Conservation (phyloP, 2,329 filamentous ascomycete genomes). For the Hirsutella minnesotensis region DNA sequence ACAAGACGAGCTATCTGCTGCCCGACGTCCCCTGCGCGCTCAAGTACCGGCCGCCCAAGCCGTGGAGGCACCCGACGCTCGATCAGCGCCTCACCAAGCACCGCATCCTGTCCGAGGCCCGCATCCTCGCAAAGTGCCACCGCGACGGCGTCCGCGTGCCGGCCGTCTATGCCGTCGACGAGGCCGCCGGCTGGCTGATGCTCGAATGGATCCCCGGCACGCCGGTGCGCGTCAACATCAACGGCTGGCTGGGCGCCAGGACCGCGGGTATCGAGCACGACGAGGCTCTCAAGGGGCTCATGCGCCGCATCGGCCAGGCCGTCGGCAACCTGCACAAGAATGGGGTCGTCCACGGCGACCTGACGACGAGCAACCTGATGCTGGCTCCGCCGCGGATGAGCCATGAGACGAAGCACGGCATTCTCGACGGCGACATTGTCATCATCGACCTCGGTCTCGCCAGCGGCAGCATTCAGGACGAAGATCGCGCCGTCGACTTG, state of each 20-base stretch:
- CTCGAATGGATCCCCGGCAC: slow-evolving; percentile 75
- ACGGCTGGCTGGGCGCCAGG: slow-evolving; percentile 50
- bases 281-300: slow-evolving; percentile 43
- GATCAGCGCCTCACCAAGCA: slow-evolving; percentile 79
- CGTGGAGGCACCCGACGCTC: slow-evolving; percentile 82
- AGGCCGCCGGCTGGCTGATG: slow-evolving; percentile 58
- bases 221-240: slow-evolving; percentile 58
- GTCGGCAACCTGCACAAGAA: slow-evolving; percentile 68
- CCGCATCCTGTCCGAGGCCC: slow-evolving; percentile 78
- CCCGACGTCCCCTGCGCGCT: slow-evolving; percentile 61
- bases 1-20: slow-evolving; percentile 69
- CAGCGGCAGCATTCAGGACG: slow-evolving; percentile 67
- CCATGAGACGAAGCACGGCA: slow-evolving; percentile 4
- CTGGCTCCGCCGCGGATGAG: slow-evolving; percentile 25
- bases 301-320: slow-evolving; percentile 58
- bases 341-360: slow-evolving; percentile 87
- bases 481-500: slow-evolving; percentile 89
- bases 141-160: slow-evolving; percentile 75
- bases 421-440: slow-evolving; percentile 61
- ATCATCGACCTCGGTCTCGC: slow-evolving; percentile 93
- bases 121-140: slow-evolving; percentile 68
- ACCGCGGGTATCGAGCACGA: slow-evolving; percentile 28
- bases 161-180: slow-evolving; percentile 60
- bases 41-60: slow-evolving; percentile 84
- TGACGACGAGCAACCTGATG: slow-evolving; percentile 98